These are phyloP conservation scores for Cyclocybe cylindracea DNA, from an alignment of 768 basidiomycete genomes.

Conservation along the genomic window DNA sequence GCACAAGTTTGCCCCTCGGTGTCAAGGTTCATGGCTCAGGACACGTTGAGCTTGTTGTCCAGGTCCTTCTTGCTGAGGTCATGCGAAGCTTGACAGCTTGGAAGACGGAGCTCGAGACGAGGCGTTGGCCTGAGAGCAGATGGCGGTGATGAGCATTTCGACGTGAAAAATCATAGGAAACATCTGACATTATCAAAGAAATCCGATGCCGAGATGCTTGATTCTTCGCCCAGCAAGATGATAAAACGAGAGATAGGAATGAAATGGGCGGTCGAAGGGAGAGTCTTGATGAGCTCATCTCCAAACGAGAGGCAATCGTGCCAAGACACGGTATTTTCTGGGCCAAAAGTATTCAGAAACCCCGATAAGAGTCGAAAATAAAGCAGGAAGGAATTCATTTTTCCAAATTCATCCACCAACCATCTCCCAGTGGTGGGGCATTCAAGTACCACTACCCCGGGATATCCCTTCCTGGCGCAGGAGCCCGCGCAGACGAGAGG, in stretches of 20 bases:
- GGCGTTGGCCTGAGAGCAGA: slow-evolving; percentile 42
- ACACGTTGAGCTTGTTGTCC: slow-evolving; percentile 53
- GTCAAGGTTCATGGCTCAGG: slow-evolving; percentile 51
- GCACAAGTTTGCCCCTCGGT: slow-evolving; percentile 57
- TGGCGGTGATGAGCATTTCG: neutral
- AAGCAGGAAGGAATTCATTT: slow-evolving; percentile 41
- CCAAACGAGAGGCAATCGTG: slow-evolving; percentile 72
- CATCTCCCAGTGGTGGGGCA: slow-evolving; percentile 65
- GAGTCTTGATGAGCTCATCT: slow-evolving; percentile 58
- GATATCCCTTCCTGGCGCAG: slow-evolving; percentile 38
- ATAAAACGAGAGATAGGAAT: slow-evolving; percentile 62
- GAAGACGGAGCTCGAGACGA: slow-evolving; percentile 43
- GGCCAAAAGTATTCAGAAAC: neutral
- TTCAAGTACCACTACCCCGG: slow-evolving; percentile 77
- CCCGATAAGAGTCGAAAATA: neutral
- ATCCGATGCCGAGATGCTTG: slow-evolving; percentile 43
- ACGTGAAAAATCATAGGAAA: neutral
- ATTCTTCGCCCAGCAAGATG: slow-evolving; percentile 56
- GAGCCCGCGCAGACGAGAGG: slow-evolving; percentile 25
- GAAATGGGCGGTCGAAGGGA: slow-evolving; percentile 62
- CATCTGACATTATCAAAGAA: slow-evolving; percentile 58
- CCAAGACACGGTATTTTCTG: slow-evolving; percentile 71
- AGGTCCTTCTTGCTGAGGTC: slow-evolving; percentile 52
- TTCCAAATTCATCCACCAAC: slow-evolving; percentile 66
- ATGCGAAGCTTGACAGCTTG: slow-evolving; percentile 44